Evolutionary conservation across 164 flowering plant genomes (phyloP).

Genomic region (Platanus orientalis): DNA sequence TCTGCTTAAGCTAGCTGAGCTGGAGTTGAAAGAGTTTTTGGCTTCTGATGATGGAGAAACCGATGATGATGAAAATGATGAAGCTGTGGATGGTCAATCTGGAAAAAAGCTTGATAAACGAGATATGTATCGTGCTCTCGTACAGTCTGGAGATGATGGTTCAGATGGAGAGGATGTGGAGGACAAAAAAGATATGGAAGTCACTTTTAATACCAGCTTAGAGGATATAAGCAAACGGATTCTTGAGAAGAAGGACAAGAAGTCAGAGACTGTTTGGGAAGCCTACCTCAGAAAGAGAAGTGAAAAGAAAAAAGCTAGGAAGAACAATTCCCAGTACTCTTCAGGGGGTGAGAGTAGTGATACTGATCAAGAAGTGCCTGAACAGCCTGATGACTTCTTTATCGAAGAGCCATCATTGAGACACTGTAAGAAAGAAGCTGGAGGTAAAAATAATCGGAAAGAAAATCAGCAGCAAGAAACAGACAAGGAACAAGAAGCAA

Average conservation of each 20-base stretch:
- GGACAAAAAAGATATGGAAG: slow-evolving; percentile 79
- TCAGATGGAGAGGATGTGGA: slow-evolving; percentile 57
- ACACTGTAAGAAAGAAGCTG: slow-evolving; percentile 15
- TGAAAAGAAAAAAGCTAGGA: slow-evolving; percentile 68
- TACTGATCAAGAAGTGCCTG: slow-evolving; percentile 40
- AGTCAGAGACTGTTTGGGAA: slow-evolving; percentile 86
- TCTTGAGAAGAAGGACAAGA: slow-evolving; percentile 70
- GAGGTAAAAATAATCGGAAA: slow-evolving; percentile 17
- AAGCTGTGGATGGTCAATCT: slow-evolving; percentile 24
- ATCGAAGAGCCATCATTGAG: slow-evolving; percentile 48
- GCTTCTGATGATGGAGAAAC: slow-evolving; percentile 74
- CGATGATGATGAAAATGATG: slow-evolving; percentile 40
- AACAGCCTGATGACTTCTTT: slow-evolving; percentile 78
- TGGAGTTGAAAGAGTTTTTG: slow-evolving; percentile 70
- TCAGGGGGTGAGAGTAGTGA: slow-evolving; percentile 69
- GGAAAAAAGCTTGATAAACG: slow-evolving; percentile 34
- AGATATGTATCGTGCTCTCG: slow-evolving; percentile 56
- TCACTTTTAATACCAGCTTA: slow-evolving; percentile 82
- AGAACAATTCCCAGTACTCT: slow-evolving; percentile 45
- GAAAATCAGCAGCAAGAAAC: slow-evolving; percentile 22
- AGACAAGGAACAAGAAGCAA: slow-evolving; percentile 56
- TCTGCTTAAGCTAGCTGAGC: slow-evolving; percentile 48
- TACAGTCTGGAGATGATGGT: slow-evolving; percentile 59
- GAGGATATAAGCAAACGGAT: slow-evolving; percentile 84
- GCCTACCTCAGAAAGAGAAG: slow-evolving; percentile 57